Conservation (phyloP, 192 early-diverging fungal species). For the Coemansia sp. region DNA sequence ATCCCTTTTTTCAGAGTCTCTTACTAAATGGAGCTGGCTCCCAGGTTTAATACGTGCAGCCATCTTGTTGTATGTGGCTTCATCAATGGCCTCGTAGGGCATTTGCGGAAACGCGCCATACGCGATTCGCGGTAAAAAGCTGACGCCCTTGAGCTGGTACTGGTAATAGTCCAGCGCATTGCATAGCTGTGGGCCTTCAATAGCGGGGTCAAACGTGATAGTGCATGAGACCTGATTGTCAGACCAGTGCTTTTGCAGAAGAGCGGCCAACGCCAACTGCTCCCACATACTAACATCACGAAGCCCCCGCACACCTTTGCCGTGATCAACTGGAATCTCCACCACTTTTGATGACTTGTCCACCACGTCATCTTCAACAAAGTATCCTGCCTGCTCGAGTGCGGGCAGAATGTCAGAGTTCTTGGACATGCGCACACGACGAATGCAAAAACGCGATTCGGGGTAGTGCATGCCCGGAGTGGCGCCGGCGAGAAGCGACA, state of each 20-base stretch:
- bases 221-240: constrained; percentile 57
- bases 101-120: constrained; percentile 52
- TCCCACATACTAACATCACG: constrained; percentile 54
- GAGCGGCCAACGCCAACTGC: constrained; percentile 51
- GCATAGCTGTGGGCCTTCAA: constrained; percentile 24
- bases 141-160: constrained; percentile 54
- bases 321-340: constrained; percentile 53
- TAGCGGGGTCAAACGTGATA: constrained; percentile 48
- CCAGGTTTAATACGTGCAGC: constrained; percentile 11
- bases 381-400: constrained; percentile 14
- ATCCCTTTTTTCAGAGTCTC: constrained; percentile 6
- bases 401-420: constrained; percentile 4
- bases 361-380: constrained; percentile 40
- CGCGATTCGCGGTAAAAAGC: constrained; percentile 43
- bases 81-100: constrained; percentile 53
- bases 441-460: constrained; percentile 54
- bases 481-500: constrained; percentile 53
- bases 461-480: constrained; percentile 59
- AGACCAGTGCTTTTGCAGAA: constrained; percentile 51
- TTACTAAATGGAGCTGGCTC: constrained; percentile 6
- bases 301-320: constrained; percentile 41
- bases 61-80: constrained; percentile 29
- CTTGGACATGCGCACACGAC: constrained; percentile 46
- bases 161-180: constrained; percentile 54
- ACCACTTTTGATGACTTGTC: constrained; percentile 41